phyloP scores from a whole-genome alignment of 352 stramenopile genomes.

The Pythium guiyangense region DNA sequence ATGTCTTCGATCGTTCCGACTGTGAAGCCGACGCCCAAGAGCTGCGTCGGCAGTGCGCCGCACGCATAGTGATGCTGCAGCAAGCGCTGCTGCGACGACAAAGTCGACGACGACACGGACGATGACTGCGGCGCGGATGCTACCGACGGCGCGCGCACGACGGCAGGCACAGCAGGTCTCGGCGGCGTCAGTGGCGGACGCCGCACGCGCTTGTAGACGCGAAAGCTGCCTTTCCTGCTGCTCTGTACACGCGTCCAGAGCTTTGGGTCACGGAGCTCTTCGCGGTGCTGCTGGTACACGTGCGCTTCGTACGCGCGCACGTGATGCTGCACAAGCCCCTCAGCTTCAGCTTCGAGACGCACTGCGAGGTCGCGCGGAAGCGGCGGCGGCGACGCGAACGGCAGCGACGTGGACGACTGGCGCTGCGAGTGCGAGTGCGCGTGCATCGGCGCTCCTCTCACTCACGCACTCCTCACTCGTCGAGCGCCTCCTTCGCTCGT shows the following conservation, averaged over 20 bases:
- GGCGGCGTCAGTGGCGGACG: not conserved
- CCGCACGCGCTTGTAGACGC: conserved; percentile 15
- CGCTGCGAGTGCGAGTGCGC: conserved; percentile 2
- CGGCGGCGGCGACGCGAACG: conserved; percentile 11
- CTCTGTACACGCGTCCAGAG: conserved; percentile 14
- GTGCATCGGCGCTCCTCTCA: too few species aligned
- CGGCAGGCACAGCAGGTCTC: not conserved
- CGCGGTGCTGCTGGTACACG: conserved; percentile 12
- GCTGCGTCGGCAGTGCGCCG: conserved; percentile 8
- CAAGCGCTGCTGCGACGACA: not conserved
- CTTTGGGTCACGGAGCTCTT: conserved; percentile 14
- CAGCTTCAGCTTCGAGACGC: conserved; percentile 15
- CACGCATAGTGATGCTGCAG: not conserved
- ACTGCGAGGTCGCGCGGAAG: conserved; percentile 6
- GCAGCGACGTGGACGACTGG: conserved; percentile 14
- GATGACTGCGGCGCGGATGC: too few species aligned
- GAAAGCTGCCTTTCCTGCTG: conserved; percentile 12
- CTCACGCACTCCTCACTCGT: too few species aligned
- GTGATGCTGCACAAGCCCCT: conserved; percentile 18
- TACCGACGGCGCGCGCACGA: too few species aligned
- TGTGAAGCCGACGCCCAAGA: conserved; percentile 22
- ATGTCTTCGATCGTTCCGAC: conserved; percentile 21
- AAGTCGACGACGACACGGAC: not conserved
- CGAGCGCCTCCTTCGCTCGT: too few species aligned
- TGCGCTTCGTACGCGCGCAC: conserved; percentile 18